Evolutionary conservation across 2,329 filamentous ascomycete genomes (phyloP), one percentile per base, ranked within the genome.

Genomic region (Apiospora hydei): DNA sequence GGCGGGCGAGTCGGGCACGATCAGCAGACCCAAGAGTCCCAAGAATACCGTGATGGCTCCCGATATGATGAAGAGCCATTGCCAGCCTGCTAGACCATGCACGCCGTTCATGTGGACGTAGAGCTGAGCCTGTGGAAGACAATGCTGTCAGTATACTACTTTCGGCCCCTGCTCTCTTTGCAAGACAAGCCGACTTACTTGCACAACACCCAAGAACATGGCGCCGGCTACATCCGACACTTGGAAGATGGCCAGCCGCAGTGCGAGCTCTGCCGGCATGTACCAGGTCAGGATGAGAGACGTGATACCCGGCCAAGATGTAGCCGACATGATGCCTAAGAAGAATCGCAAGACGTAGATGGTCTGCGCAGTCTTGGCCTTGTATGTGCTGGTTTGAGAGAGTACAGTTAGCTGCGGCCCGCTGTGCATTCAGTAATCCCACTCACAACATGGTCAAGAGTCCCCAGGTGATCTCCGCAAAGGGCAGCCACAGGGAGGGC

Each of bases 221-320:
- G 80, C 81, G 2, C 85, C 83, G 0, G 85, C 80, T 5, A 85
- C 83, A 68, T 84, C 84, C 3, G 82, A 82, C 4, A 83, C 80
- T 53, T 84, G 84, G 72, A 86, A 83, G 72, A 85, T 83, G 70
- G 84, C 83, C 41, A 86, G 79, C 57, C 84, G 79, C 38, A 81
- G 74, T 47, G 80, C 75, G 53, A 84, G 74, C 75, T 82, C 81
- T 73, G 83, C 83, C 24, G 85, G 81, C 0, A 85, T 86, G 77
- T 88, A 88, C 81, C 85, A 88, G 70, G 85, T 84, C 30, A 83
- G 84, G 7, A 88, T 80, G 46, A 86, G 82, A n/a, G n/a, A n/a
- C n/a, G n/a, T n/a, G n/a, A n/a, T n/a, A n/a, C n/a, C n/a, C n/a
- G n/a, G n/a, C n/a, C n/a, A n/a, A n/a, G n/a, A n/a, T n/a, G n/a